Percentiles rank a stretch among this genome's conserved stretches.
Conservation (phyloP, 2,329 filamentous ascomycete species). For the Diplodia corticola region DNA sequence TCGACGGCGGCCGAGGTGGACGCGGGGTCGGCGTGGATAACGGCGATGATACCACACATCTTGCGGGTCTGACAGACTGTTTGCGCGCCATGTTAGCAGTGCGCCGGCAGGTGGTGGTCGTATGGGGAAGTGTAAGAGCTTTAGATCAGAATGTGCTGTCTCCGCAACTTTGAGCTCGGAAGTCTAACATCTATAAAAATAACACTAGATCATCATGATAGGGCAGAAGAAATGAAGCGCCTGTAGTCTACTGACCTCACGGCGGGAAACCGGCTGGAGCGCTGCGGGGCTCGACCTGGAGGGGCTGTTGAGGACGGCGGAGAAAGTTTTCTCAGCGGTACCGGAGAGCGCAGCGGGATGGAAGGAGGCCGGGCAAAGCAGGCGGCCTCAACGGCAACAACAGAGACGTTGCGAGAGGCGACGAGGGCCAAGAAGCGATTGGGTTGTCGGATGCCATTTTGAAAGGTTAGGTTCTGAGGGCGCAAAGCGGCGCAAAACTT, state of each 20-base stretch:
- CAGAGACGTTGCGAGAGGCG: background rate
- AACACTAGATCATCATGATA: constrained; percentile 29
- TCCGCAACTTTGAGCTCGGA: constrained; percentile 33
- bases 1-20: constrained; percentile 42
- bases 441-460: constrained; percentile 21
- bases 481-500: constrained; percentile 19
- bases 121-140: background rate
- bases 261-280: background rate
- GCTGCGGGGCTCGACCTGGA: background rate
- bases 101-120: background rate
- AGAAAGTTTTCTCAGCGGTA: constrained; percentile 9
- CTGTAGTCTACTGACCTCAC: background rate
- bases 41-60: constrained; percentile 55
- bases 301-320: background rate
- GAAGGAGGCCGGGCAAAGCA: background rate
- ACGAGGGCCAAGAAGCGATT: constrained; percentile 6
- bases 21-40: constrained; percentile 48
- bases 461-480: constrained; percentile 19
- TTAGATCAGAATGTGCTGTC: constrained; percentile 26
- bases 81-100: background rate
- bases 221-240: background rate
- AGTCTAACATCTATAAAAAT: constrained; percentile 47
- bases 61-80: constrained; percentile 27
- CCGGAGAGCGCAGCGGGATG: background rate
- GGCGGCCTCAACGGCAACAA: constrained; percentile 5